Conservation (phyloP, 805 yeast genomes). For the Lipomyces starkeyi region DNA sequence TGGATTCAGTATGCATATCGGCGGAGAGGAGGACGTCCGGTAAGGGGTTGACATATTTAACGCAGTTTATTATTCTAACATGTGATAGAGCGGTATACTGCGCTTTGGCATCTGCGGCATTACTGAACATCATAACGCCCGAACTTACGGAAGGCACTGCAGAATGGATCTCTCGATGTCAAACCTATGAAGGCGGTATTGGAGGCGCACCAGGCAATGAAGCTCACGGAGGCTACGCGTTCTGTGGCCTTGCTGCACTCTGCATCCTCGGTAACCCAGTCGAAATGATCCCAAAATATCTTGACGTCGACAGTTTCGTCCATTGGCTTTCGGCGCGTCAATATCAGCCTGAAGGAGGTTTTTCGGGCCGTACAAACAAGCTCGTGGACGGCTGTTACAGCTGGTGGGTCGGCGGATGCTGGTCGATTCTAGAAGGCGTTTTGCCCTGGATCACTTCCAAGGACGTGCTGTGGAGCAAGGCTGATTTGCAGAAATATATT, state of each 20-base stretch:
- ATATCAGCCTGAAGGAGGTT: slow-evolving; percentile 76
- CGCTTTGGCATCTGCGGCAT: slow-evolving; percentile 72
- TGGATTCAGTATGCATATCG: slow-evolving; percentile 71
- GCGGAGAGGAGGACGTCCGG: slow-evolving; percentile 77
- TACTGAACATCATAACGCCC: slow-evolving; percentile 66
- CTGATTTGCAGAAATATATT: slow-evolving; percentile 63
- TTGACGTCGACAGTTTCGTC: slow-evolving; percentile 58
- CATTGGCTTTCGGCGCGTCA: slow-evolving; percentile 78
- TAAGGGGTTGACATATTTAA: slow-evolving; percentile 4
- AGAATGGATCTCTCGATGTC: slow-evolving; percentile 72
- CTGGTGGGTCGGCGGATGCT: slow-evolving; percentile 90
- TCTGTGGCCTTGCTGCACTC: slow-evolving; percentile 78
- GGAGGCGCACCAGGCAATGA: slow-evolving; percentile 83
- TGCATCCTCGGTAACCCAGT: slow-evolving; percentile 53
- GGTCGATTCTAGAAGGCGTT: slow-evolving; percentile 66
- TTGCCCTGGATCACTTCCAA: slow-evolving; percentile 43
- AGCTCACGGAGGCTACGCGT: slow-evolving; percentile 98
- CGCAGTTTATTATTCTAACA: slow-evolving; percentile 43
- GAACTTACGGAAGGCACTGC: slow-evolving; percentile 60
- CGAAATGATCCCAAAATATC: slow-evolving; percentile 46
- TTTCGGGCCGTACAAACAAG: slow-evolving; percentile 89
- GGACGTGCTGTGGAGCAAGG: slow-evolving; percentile 54
- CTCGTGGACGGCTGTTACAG: slow-evolving; percentile 95
- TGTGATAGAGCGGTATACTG: slow-evolving; percentile 76
- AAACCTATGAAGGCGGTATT: slow-evolving; percentile 95